These are phyloP conservation scores for Haplosporangium sp. DNA, from an alignment of 371 early-diverging fungal genomes.

Conservation along the genomic window DNA sequence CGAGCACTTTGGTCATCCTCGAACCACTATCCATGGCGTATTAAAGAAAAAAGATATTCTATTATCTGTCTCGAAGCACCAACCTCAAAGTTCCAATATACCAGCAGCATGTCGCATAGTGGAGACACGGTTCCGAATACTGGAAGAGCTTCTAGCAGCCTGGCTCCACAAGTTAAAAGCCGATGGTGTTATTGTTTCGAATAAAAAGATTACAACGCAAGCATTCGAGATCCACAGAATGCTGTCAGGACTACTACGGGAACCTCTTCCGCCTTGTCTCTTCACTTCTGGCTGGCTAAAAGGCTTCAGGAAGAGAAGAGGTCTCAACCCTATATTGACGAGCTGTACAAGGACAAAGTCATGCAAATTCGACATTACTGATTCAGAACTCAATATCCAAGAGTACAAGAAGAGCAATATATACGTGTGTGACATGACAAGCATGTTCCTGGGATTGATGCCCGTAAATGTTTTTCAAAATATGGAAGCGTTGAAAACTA, in stretches of 20 bases:
- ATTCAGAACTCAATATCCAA: neutral
- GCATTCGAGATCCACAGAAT: constrained; percentile 8
- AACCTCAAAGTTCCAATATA: neutral
- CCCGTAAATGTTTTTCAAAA: neutral
- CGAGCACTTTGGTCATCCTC: neutral
- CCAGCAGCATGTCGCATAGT: neutral
- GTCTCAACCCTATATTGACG: neutral
- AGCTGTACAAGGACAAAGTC: too few species aligned
- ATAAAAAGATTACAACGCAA: constrained; percentile 9
- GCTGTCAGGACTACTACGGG: neutral
- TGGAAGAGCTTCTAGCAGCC: constrained; percentile 4
- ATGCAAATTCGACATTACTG: neutral
- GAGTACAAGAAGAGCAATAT: neutral
- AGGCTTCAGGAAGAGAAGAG: constrained; percentile 2
- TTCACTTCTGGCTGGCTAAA: constrained; percentile 15
- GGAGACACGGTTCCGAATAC: neutral
- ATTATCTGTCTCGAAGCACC: neutral
- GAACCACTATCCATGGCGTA: constrained; percentile 1
- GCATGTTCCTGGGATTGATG: constrained; percentile 9
- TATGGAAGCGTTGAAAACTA: too few species aligned
- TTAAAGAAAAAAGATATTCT: neutral
- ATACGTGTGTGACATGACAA: constrained; percentile 9
- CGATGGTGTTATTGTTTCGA: neutral
- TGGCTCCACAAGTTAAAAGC: neutral
- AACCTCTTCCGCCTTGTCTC: constrained; percentile 7